Base-by-base conservation (phyloP, 768 basidiomycete species). In the Podaxis sp. region DNA sequence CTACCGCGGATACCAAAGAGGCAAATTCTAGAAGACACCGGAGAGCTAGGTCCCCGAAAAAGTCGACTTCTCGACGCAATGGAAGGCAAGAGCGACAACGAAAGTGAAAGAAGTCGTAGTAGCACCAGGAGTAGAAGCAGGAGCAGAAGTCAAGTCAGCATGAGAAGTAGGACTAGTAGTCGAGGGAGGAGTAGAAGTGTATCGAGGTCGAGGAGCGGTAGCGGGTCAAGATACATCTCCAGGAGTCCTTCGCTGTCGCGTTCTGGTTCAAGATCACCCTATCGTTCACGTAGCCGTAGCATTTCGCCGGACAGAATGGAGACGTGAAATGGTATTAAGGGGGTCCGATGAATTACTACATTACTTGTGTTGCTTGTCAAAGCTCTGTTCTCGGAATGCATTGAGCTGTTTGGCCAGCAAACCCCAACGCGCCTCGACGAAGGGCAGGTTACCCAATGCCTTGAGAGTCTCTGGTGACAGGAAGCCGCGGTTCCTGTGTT, bases 1-100 rank as follows among this genome's bases (percentile, higher is more conserved):
- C 76, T 99, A 48, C 97, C 97, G 14, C 87, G 97, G 52, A 74
- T 98, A 63, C 84, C 86, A 7, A 94, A 91, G 76, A 84, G 97
- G 21, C 82, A 86, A 55, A 86, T 91, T 2, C 76, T 98, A 25
- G 97, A 98, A 76, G 96, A 99, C 70, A 91, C 87, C 18, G 90
- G 91, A 46, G 95, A 98, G 6, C 80, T 99, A 23, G 88, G 88
- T 0, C 90, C 91, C 3, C 79, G 96, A 14, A 86, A 90, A 71
- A 94, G 92, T 72, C 84, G 89, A 48, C 74, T 99, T n/a, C 78
- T 97, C 64, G 86, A 92, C 65, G 93, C 92, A 1, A 83, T 96
- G 85, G 89, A 93, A 69, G 90, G 86, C 50, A 83, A 79, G 64
- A 83, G 81, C 60, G 86, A 89, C 27, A 71, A 74, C 47, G 81